Conservation (phyloP, 352 stramenopile species). For the Phytophthora tentaculata region DNA sequence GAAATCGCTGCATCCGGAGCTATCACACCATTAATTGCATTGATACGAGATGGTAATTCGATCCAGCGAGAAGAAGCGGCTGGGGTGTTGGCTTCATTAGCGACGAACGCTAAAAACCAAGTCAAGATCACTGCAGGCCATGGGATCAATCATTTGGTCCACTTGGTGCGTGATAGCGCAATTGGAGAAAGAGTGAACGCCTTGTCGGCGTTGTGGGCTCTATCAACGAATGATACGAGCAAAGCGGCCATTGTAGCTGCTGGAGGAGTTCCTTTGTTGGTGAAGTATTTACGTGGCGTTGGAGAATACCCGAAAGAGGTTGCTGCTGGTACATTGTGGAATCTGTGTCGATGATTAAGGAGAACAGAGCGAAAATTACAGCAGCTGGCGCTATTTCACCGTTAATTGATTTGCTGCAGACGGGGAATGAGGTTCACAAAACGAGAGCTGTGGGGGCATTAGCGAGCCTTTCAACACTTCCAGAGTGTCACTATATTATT, state of each 20-base stretch:
- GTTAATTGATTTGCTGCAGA: conserved; percentile 1
- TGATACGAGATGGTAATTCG: conserved; percentile 11
- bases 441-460: conserved; percentile 1
- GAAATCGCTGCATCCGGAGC: conserved; percentile 2
- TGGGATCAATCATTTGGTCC: conserved; percentile 6
- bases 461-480: conserved; percentile 2
- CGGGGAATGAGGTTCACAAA: conserved; percentile 7
- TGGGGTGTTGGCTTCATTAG: conserved; percentile 19
- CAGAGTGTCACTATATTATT: conserved; percentile 5
- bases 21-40: conserved; percentile 12
- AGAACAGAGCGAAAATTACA: conserved; percentile 16
- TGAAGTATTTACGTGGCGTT: not conserved
- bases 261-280: conserved; percentile 8
- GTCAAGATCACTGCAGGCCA: not conserved
- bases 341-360: conserved; percentile 18
- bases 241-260: conserved; percentile 4
- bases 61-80: conserved; percentile 21
- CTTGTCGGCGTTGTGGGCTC: conserved; percentile 7
- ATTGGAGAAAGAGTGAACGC: conserved; percentile 11
- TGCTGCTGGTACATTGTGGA: conserved; percentile 10
- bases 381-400: conserved; percentile 5
- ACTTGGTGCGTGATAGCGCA: conserved; percentile 2
- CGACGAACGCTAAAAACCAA: conserved; percentile 10
- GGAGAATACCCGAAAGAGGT: conserved; percentile 16
- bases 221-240: conserved; percentile 6